These are phyloP conservation scores for Coemansia sp. DNA, from an alignment of 192 early-diverging fungal genomes.

Conservation along the genomic window DNA sequence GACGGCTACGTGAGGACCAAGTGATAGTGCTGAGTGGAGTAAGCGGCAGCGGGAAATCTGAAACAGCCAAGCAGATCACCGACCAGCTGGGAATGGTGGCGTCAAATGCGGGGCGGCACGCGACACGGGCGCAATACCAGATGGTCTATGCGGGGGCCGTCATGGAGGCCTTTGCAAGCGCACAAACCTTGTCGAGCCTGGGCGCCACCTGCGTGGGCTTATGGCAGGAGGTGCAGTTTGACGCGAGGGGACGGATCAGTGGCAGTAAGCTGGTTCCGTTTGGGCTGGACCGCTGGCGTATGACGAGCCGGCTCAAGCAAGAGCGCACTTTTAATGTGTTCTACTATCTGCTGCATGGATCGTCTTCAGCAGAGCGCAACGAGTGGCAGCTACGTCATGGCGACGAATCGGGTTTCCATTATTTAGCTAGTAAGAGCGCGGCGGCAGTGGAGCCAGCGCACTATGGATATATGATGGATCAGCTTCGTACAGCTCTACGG, in stretches of 20 bases:
- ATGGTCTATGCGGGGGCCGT: slow-evolving; percentile 67
- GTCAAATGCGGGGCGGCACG: slow-evolving; percentile 72
- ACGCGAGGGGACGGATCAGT: slow-evolving; percentile 74
- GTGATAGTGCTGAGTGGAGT: slow-evolving; percentile 73
- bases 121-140: slow-evolving; percentile 64
- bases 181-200: slow-evolving; percentile 60
- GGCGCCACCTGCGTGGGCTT: slow-evolving; percentile 74
- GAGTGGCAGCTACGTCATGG: slow-evolving; percentile 59
- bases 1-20: slow-evolving; percentile 67
- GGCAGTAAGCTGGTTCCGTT: slow-evolving; percentile 78
- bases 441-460: slow-evolving; percentile 46
- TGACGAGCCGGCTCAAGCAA: slow-evolving; percentile 53
- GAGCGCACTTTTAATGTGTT: slow-evolving; percentile 74
- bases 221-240: slow-evolving; percentile 91
- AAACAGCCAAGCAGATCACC: slow-evolving; percentile 65
- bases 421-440: slow-evolving; percentile 39
- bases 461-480: slow-evolving; percentile 54
- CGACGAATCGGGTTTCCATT: slow-evolving; percentile 53
- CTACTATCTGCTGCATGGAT: slow-evolving; percentile 79
- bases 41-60: slow-evolving; percentile 83
- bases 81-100: slow-evolving; percentile 74
- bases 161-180: slow-evolving; percentile 76
- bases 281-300: slow-evolving; percentile 61
- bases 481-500: slow-evolving; percentile 62
- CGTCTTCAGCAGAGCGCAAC: slow-evolving; percentile 70